Evolutionary conservation across 176 grass and related monocot species (phyloP).

Genomic region (Cenchrus purpureus): DNA sequence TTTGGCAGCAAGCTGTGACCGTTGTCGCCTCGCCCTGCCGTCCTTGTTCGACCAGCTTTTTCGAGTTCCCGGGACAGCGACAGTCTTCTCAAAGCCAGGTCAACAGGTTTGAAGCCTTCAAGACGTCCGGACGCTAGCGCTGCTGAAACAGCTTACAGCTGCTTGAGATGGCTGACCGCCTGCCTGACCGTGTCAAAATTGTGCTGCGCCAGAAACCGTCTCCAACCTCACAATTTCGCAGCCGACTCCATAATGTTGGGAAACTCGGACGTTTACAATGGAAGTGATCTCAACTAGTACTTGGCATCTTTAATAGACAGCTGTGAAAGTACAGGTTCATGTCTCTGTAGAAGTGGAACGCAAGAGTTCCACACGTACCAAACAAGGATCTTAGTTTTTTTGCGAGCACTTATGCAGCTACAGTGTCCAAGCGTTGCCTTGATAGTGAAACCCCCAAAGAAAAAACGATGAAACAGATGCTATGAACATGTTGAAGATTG

Average conservation of each 20-base stretch:
- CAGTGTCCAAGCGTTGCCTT: too few relatives aligned
- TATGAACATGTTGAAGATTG: slow-evolving; percentile 36
- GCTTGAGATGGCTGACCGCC: neutral
- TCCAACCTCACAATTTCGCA: neutral
- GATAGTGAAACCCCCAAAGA: neutral
- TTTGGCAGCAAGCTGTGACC: neutral
- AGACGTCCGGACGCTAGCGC: neutral
- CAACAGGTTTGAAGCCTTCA: slow-evolving; percentile 44
- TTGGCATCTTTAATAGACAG: neutral
- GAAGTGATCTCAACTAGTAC: neutral
- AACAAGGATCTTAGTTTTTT: too few relatives aligned
- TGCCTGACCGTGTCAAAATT: slow-evolving; percentile 23
- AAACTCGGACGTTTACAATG: neutral
- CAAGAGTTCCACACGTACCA: too few relatives aligned
- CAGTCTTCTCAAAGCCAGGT: slow-evolving; percentile 19
- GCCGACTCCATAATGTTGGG: slow-evolving; percentile 1
- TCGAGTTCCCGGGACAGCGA: slow-evolving; percentile 9
- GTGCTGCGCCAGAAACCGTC: neutral
- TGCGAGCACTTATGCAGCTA: too few relatives aligned
- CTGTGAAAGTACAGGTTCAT: neutral
- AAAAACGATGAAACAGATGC: neutral
- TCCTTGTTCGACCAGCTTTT: neutral
- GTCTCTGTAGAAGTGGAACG: neutral
- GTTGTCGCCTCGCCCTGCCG: slow-evolving; percentile 2
- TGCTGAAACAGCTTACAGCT: neutral